Percentiles rank a stretch among this genome's conserved stretches.
Evolutionary conservation across 768 basidiomycete genomes (phyloP).

Genomic region (Podaxis pistillaris): DNA sequence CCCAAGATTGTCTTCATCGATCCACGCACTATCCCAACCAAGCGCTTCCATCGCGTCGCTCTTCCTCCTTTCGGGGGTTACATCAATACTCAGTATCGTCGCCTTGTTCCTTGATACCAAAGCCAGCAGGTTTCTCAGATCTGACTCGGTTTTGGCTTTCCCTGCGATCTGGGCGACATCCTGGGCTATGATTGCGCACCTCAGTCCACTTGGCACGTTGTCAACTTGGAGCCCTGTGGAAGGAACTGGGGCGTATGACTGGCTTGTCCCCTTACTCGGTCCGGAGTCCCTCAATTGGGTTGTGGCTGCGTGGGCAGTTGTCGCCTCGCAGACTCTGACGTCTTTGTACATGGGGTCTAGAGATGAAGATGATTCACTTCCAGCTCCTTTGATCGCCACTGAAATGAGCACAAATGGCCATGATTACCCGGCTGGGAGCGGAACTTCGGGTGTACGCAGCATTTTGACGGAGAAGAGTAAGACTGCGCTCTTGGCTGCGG

Average conservation of each 20-base stretch:
- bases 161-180: conserved; percentile 66
- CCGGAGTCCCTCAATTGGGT: conserved; percentile 69
- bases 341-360: conserved; percentile 51
- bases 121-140: conserved; percentile 26
- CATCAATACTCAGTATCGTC: conserved; percentile 42
- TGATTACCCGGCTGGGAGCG: background rate
- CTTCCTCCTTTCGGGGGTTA: conserved; percentile 35
- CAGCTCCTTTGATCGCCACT: background rate
- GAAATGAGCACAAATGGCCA: background rate
- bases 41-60: conserved; percentile 48
- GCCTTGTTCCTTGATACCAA: conserved; percentile 39
- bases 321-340: conserved; percentile 53
- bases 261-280: conserved; percentile 61
- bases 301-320: conserved; percentile 71
- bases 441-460: conserved; percentile 8
- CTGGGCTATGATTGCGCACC: conserved; percentile 53
- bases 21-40: conserved; percentile 55
- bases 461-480: conserved; percentile 13
- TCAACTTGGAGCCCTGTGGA: conserved; percentile 67
- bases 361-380: conserved; percentile 17
- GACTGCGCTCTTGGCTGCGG: conserved; percentile 33
- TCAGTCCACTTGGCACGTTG: conserved; percentile 71
- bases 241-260: conserved; percentile 54
- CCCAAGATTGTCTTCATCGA: conserved; percentile 41
- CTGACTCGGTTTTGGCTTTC: conserved; percentile 57